Evolutionary conservation across 106 monocot genomes (phyloP), one percentile per base, ranked within the genome.

Genomic region (Gastrodia elata): DNA sequence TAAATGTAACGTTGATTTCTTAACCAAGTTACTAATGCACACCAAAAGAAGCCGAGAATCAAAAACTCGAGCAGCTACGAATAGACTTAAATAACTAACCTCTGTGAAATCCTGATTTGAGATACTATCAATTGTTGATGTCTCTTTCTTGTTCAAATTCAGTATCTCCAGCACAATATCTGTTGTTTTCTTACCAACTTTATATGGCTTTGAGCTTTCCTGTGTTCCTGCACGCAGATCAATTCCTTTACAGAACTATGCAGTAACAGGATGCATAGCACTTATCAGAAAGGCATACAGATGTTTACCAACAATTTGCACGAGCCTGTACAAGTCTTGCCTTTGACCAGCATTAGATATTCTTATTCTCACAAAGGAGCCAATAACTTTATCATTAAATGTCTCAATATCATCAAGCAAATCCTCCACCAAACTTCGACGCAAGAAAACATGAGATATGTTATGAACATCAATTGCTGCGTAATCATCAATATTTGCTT

Each of bases 31-130:
- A 25, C 25, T 25, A 25, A 57, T 26, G 57, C 25, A 26, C 30
- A 27, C 32, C 0, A 11, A 55, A 8, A 61, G 6, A 32, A 61
- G 32, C 30, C 8, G 13, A 32, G 61, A 30, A 30, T 30, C 6
- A 30, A 32, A 61, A 32, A 67, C 52, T 36, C n/a, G 69, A 41
- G 69, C 2, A 25, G 26, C 25, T 18, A 26, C 26, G n/a, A 26
- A 69, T 22, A 24, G 0, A 41, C 39, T 27, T 40, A 39, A 69
- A 39, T 40, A 69, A 26, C 69, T 14, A 43, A 93, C 97, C 93
- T 93, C 98, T 39, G 93, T 93, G 69, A 98, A 98, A 30, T 98
- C 98, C 78, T 98, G 98, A 81, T 98, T 98, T 46, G 98, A 98
- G 71, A 93, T 90, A 32, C 77, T 76, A 80, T 98, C 93, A 56